Conservation (phyloP, 495 filamentous ascomycete species). For the Penicillium mononematosum region DNA sequence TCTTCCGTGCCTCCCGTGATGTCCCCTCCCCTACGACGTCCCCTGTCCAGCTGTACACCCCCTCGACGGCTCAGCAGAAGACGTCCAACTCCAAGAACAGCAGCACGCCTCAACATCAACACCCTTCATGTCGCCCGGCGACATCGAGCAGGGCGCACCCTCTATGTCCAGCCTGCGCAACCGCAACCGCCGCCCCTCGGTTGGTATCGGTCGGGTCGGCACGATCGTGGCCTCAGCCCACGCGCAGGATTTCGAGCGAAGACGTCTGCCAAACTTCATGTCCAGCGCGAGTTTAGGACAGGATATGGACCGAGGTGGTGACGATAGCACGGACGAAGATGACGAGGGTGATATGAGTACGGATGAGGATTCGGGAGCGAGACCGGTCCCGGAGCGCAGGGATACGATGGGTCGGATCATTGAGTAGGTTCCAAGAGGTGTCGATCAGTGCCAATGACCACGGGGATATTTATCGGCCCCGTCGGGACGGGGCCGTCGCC, state of each 20-base stretch:
- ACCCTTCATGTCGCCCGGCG: constrained; percentile 26
- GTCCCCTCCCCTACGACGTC: constrained; percentile 78
- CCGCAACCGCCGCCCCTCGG: constrained; percentile 29
- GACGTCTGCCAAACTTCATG: constrained; percentile 48
- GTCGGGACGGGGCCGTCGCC: background rate
- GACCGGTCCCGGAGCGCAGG: constrained; percentile 1
- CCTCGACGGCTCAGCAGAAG: constrained; percentile 26
- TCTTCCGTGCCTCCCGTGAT: constrained; percentile 80
- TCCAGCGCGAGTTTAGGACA: constrained; percentile 28
- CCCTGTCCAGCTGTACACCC: constrained; percentile 29
- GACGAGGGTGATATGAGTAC: constrained; percentile 21
- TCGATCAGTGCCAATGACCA: background rate
- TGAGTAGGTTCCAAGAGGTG: constrained; percentile 12
- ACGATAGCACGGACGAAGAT: constrained; percentile 43
- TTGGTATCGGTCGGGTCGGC: constrained; percentile 51
- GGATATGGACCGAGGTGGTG: constrained; percentile 18
- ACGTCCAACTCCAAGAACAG: constrained; percentile 35
- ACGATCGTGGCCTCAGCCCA: constrained; percentile 71
- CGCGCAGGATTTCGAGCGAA: constrained; percentile 83
- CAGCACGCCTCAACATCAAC: constrained; percentile 21
- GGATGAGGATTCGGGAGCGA: constrained; percentile 22
- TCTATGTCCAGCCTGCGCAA: constrained; percentile 24
- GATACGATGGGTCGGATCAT: constrained; percentile 16
- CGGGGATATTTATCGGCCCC: background rate
- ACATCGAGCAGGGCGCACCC: constrained; percentile 35